Percentiles rank a stretch among this genome's conserved stretches.
phyloP scores from a whole-genome alignment of 2,329 filamentous ascomycete genomes.

The Colletotrichum limetticola region DNA sequence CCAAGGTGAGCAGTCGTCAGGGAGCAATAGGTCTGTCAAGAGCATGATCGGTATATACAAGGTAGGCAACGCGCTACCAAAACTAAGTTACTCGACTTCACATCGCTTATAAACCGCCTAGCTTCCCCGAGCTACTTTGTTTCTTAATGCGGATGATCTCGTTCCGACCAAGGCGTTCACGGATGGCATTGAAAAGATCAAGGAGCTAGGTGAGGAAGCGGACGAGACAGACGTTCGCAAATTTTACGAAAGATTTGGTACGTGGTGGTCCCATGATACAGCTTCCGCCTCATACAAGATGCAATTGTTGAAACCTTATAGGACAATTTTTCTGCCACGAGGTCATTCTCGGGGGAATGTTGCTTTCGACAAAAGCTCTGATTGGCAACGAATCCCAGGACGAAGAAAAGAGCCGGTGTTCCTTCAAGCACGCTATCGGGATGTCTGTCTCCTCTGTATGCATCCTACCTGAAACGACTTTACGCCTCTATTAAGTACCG shows the following conservation, averaged over 20 bases:
- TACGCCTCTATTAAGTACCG: neutral
- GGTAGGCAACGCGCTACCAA: neutral
- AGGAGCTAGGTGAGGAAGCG: no score
- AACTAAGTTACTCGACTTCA: neutral
- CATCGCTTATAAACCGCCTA: neutral
- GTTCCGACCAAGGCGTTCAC: neutral
- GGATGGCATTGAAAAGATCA: neutral
- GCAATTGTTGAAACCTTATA: neutral
- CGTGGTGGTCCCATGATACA: neutral
- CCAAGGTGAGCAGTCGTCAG: neutral
- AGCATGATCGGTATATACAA: constrained; percentile 16
- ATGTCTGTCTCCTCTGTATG: neutral
- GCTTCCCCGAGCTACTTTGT: constrained; percentile 4
- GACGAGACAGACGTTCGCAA: neutral
- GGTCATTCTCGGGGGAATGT: constrained; percentile 13
- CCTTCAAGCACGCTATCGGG: constrained; percentile 2
- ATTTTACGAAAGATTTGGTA: constrained; percentile 11
- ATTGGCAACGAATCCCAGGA: neutral
- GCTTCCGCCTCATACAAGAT: no score
- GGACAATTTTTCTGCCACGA: constrained; percentile 22
- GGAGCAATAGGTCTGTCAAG: neutral
- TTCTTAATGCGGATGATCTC: constrained; percentile 9
- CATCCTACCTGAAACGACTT: no score
- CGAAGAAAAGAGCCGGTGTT: neutral
- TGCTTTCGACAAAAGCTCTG: constrained; percentile 8